Evolutionary conservation across 2,329 filamentous ascomycete species (phyloP).

Genomic region (Camptophora hylomeconis): DNA sequence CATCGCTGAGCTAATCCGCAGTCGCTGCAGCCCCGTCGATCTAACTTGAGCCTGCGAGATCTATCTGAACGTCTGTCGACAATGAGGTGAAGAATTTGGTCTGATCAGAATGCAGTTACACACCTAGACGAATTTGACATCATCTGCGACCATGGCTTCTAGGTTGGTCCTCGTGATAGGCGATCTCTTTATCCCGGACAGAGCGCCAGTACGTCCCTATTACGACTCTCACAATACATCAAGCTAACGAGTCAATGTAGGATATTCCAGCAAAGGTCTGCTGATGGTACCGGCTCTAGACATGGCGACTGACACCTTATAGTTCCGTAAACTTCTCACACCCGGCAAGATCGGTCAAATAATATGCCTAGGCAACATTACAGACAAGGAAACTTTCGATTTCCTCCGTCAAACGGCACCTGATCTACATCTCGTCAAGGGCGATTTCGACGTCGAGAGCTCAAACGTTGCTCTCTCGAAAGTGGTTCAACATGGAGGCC

Average conservation of each 20-base stretch:
- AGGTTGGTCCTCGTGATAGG: conserved; percentile 85
- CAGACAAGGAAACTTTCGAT: conserved; percentile 67
- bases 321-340: conserved; percentile 78
- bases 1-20: too few species aligned
- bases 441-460: conserved; percentile 57
- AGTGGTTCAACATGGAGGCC: conserved; percentile 55
- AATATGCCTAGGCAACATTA: conserved; percentile 67
- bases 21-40: too few species aligned
- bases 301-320: conserved; percentile 9
- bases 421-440: conserved; percentile 57
- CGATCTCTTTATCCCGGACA: conserved; percentile 86
- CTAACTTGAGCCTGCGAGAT: too few species aligned
- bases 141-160: conserved; percentile 62
- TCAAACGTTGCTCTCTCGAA: conserved; percentile 52
- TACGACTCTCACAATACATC: conserved; percentile 5
- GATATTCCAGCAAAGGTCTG: conserved; percentile 77
- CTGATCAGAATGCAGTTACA: too few species aligned
- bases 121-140: too few species aligned
- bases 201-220: conserved; percentile 52
- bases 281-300: conserved; percentile 2
- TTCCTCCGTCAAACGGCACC: conserved; percentile 64
- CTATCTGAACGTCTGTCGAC: too few species aligned
- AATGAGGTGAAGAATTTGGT: too few species aligned
- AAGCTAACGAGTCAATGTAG: conserved; percentile 24
- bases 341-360: conserved; percentile 75